A percentile compares a stretch with the other conserved stretches of the same genome.
Evolutionary conservation across 371 early-diverging fungal genomes (phyloP).

Genomic region (Chytridiales sp.): DNA sequence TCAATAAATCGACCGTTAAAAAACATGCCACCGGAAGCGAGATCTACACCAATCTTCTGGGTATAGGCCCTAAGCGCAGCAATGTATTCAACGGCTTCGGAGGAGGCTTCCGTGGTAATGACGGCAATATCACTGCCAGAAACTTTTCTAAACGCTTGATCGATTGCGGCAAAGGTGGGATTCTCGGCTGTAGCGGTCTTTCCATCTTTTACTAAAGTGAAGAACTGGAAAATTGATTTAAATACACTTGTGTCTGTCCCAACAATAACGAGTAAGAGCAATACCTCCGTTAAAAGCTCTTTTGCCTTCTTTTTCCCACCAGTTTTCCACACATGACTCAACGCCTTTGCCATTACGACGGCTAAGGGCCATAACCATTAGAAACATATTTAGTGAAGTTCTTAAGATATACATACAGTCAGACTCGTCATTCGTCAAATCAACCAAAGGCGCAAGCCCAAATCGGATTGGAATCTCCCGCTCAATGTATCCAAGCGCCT

Average conservation of each 20-base stretch:
- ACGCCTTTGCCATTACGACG: slow-evolving; percentile 7
- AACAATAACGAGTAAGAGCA: too few species aligned
- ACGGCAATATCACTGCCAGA: neutral
- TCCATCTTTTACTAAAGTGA: too few species aligned
- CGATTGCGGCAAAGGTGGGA: neutral
- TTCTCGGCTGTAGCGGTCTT: too few species aligned
- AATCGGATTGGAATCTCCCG: slow-evolving; percentile 76
- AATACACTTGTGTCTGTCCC: too few species aligned
- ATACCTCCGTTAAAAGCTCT: slow-evolving; percentile 7
- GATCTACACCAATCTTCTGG: slow-evolving; percentile 13
- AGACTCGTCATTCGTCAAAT: slow-evolving; percentile 9
- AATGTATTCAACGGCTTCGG: neutral
- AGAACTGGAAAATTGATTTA: too few species aligned
- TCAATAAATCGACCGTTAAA: slow-evolving; percentile 76
- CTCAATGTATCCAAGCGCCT: slow-evolving; percentile 57
- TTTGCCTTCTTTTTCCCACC: slow-evolving; percentile 16
- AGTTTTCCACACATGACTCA: slow-evolving; percentile 8
- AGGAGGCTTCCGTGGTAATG: neutral
- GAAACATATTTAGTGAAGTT: neutral
- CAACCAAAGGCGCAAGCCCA: slow-evolving; percentile 71
- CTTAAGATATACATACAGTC: slow-evolving; percentile 16
- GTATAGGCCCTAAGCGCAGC: slow-evolving; percentile 1
- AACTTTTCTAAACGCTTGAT: slow-evolving; percentile 9
- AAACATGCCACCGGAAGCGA: slow-evolving; percentile 56
- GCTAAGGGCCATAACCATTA: slow-evolving; percentile 3